phyloP scores from a whole-genome alignment of 352 stramenopile genomes.

The Globisporangium canariense region DNA sequence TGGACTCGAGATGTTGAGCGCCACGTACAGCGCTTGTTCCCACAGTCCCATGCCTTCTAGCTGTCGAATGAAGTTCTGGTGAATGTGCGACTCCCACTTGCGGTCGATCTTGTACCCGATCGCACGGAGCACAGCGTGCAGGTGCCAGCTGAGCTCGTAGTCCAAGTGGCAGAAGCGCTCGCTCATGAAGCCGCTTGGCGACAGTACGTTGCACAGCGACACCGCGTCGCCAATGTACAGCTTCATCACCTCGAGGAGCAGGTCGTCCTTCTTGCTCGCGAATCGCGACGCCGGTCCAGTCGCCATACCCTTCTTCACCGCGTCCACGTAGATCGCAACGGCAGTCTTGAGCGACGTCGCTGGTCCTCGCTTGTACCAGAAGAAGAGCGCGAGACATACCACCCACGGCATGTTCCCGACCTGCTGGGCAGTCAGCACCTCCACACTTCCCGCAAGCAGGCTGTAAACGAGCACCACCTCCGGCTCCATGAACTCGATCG shows the following conservation, averaged over 20 bases:
- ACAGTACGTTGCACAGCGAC: conserved; percentile 58
- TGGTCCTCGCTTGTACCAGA: conserved; percentile 67
- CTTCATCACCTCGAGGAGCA: conserved; percentile 72
- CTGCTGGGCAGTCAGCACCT: conserved; percentile 54
- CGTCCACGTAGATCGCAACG: conserved; percentile 36
- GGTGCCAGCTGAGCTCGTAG: conserved; percentile 78
- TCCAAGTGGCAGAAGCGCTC: conserved; percentile 39
- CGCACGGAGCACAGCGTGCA: conserved; percentile 66
- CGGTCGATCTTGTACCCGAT: conserved; percentile 73
- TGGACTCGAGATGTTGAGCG: conserved; percentile 64
- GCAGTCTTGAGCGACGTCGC: conserved; percentile 44
- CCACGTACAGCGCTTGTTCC: conserved; percentile 75
- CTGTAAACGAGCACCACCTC: conserved; percentile 64
- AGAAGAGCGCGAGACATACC: conserved; percentile 51
- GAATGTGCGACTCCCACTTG: conserved; percentile 75
- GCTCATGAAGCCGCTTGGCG: conserved; percentile 49
- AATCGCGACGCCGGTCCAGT: conserved; percentile 32
- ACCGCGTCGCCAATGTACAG: conserved; percentile 50
- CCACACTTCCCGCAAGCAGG: conserved; percentile 54
- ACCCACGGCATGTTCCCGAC: conserved; percentile 49
- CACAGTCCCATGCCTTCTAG: conserved; percentile 61
- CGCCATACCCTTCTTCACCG: conserved; percentile 40
- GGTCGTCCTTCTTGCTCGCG: conserved; percentile 41
- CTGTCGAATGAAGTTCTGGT: conserved; percentile 81
- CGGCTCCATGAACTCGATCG: conserved; percentile 57